These are phyloP conservation scores for Syzygium jambos DNA, from an alignment of 345 rosid species.

Conservation along the genomic window DNA sequence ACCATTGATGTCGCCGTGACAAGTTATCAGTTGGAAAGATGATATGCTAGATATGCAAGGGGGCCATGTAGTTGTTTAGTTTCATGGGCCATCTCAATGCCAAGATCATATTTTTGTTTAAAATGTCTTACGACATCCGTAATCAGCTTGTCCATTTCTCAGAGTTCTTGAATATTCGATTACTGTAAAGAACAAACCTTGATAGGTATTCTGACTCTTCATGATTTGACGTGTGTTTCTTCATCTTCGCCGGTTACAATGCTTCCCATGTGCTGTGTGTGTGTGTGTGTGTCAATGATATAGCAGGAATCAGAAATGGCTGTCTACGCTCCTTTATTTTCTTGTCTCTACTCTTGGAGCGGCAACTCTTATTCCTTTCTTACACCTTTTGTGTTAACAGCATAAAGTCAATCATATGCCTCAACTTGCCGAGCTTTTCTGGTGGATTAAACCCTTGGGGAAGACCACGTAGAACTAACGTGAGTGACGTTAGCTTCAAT, in stretches of 20 bases:
- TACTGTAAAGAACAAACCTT: not conserved
- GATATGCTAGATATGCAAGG: not conserved
- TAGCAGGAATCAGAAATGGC: not conserved
- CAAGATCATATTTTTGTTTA: not conserved
- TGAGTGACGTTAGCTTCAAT: conserved; percentile 19
- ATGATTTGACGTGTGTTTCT: not conserved
- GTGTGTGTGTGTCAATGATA: not conserved
- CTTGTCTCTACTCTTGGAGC: not conserved
- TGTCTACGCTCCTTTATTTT: not conserved
- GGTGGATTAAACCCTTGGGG: conserved; percentile 84
- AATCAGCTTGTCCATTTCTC: not conserved
- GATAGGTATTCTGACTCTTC: not conserved
- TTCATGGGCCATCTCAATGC: not conserved
- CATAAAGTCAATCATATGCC: conserved; percentile 62
- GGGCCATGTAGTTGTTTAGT: not conserved
- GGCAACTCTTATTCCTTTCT: not conserved
- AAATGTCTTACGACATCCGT: not conserved
- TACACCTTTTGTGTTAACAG: conserved; percentile 13
- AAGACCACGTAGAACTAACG: conserved; percentile 31
- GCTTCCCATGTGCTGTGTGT: not conserved
- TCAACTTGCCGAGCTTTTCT: conserved; percentile 71
- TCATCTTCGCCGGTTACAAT: not conserved
- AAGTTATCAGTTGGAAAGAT: not conserved
- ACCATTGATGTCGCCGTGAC: not conserved
- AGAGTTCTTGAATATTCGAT: not conserved